Percentiles rank a stretch among this genome's conserved stretches.
Conservation (phyloP, 768 basidiomycete species). For the Sarcomyxa edulis region DNA sequence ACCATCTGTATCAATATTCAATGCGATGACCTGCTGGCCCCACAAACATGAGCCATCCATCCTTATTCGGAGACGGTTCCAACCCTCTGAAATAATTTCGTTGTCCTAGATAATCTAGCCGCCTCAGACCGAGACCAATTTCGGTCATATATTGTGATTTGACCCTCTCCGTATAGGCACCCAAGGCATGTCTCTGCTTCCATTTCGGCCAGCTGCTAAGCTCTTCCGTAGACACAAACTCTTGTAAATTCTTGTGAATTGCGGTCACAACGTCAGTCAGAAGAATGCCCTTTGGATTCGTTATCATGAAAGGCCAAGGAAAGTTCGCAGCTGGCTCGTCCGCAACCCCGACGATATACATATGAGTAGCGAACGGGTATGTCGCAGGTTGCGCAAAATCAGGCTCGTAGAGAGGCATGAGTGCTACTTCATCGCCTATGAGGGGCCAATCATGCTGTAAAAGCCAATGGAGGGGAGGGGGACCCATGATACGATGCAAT, state of each 20-base stretch:
- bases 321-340: conserved; percentile 43
- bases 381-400: conserved; percentile 61
- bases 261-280: conserved; percentile 46
- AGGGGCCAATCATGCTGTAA: conserved; percentile 25
- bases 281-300: conserved; percentile 40
- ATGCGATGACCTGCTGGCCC: too few relatives aligned
- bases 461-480: conserved; percentile 44
- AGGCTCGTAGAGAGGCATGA: conserved; percentile 24
- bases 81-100: conserved; percentile 47
- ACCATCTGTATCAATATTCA: too few relatives aligned
- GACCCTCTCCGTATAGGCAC: conserved; percentile 24
- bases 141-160: too few relatives aligned
- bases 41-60: conserved; percentile 36
- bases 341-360: conserved; percentile 50
- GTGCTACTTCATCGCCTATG: conserved; percentile 21
- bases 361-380: conserved; percentile 49
- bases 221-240: conserved; percentile 28
- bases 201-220: conserved; percentile 27
- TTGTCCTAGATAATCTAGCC: conserved; percentile 46
- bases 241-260: conserved; percentile 39
- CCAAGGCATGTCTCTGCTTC: conserved; percentile 24
- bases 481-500: conserved; percentile 33
- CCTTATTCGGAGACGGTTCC: conserved; percentile 40
- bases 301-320: conserved; percentile 52
- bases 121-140: conserved; percentile 25